phyloP scores from a whole-genome alignment of 2,329 filamentous ascomycete species.

The Aspergillus puulaauensis region DNA sequence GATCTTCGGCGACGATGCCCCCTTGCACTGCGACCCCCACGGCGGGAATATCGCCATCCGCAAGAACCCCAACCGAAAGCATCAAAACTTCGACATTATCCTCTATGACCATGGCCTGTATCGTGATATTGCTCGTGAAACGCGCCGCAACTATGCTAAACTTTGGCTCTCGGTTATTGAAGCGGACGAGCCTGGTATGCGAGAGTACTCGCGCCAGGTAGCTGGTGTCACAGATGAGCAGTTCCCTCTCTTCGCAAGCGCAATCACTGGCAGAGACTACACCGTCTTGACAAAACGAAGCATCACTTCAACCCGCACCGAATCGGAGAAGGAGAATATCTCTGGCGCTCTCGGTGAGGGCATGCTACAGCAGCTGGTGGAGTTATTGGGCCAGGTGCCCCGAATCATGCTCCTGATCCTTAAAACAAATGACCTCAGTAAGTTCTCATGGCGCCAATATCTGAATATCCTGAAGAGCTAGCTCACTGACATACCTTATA shows the following conservation, averaged over 20 bases:
- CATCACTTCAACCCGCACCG: constrained; percentile 59
- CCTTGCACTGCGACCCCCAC: constrained; percentile 94
- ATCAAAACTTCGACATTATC: constrained; percentile 88
- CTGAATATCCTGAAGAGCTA: not conserved
- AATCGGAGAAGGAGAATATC: constrained; percentile 82
- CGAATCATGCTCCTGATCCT: constrained; percentile 90
- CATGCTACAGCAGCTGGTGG: constrained; percentile 82
- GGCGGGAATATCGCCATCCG: constrained; percentile 94
- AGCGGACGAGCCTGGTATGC: constrained; percentile 81
- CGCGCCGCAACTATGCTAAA: constrained; percentile 88
- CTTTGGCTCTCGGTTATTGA: constrained; percentile 97
- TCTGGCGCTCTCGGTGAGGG: constrained; percentile 81
- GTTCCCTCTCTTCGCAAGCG: constrained; percentile 92
- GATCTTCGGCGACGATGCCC: constrained; percentile 89
- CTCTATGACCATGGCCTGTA: constrained; percentile 97
- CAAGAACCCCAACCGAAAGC: constrained; percentile 62
- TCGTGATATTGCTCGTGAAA: constrained; percentile 76
- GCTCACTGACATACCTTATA: constrained; percentile 24
- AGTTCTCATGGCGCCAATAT: constrained; percentile 24
- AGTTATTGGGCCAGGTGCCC: constrained; percentile 83
- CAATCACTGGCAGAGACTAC: constrained; percentile 93
- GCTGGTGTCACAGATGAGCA: constrained; percentile 85
- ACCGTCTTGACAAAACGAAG: constrained; percentile 66
- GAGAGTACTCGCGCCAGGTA: constrained; percentile 82
- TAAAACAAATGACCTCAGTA: constrained; percentile 93